A percentile compares a stretch with the other conserved stretches of the same genome.
Evolutionary conservation across 208 protist genomes (phyloP).

Genomic region (Willaertia magna): DNA sequence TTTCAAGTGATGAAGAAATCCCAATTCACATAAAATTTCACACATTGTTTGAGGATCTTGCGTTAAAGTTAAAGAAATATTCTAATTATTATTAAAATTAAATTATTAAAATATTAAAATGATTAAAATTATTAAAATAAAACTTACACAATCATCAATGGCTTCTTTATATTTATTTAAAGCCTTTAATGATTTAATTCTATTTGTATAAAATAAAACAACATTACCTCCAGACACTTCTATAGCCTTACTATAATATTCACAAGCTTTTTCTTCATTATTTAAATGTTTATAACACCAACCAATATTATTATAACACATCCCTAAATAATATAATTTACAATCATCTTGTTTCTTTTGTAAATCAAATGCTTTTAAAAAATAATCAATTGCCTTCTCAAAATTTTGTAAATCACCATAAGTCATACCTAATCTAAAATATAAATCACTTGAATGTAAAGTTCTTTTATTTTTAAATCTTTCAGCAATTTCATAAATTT

Average conservation of each 20-base stretch:
- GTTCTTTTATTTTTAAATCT: background rate
- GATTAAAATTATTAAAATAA: too few species aligned
- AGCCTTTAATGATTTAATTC: background rate
- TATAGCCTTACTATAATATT: background rate
- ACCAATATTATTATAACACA: conserved; percentile 1
- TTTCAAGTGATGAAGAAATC: too few species aligned
- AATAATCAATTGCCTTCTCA: background rate
- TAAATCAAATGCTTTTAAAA: background rate
- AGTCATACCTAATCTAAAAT: background rate
- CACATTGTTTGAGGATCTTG: too few species aligned
- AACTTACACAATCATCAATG: background rate
- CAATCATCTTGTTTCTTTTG: background rate
- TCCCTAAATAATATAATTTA: background rate
- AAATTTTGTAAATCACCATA: background rate
- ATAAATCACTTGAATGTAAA: background rate
- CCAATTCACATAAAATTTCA: too few species aligned
- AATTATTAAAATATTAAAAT: too few species aligned
- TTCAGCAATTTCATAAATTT: background rate
- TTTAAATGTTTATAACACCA: background rate
- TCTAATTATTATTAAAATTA: too few species aligned
- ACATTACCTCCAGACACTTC: background rate
- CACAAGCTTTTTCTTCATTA: background rate
- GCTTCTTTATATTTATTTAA: background rate
- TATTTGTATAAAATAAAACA: background rate
- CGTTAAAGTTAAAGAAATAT: too few species aligned